Base-by-base conservation (phyloP, 2,329 filamentous ascomycete genomes). In the Sodiomyces alkalinus region DNA sequence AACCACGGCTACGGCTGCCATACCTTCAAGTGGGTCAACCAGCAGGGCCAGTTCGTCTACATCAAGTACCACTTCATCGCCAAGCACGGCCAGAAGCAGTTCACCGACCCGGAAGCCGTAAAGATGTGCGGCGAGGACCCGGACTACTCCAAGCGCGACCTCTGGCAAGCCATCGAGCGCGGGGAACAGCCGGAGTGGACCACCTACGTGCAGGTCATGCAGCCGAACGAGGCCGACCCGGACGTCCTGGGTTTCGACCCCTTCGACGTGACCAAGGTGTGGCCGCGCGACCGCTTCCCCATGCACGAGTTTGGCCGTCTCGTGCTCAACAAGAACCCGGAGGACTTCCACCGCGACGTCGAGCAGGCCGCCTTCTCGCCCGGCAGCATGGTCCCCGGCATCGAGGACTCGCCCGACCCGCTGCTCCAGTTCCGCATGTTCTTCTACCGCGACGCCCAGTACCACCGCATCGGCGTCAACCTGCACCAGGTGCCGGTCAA, bases 141-240 rank as follows among this genome's bases (percentile, higher is more conserved):
- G 0, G 62, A 64, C 36, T 65, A 58, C 43, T 57, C 53, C 12
- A 65, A 62, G 39, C 55, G 63, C 37, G 68, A 74, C 34, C 54
- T 73, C 4, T 69, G 63, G 46, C 49, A 65, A 5, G 49, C 64
- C 12, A 71, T 73, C 33, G 49, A 62, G 29, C 50, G 51, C 13
- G 62, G 63, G 22, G 57, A 72, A 18, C 54, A 56, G 35, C 58
- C 65, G 17, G 58, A 58, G 8, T 73, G 66, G 64, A 66, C 58
- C 14, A 58, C 60, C 36, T 64, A 60, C 36, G 58, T 69, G 6
- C 68, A 73, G 44, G 53, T 64, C n/a, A 56, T 73, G 38, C 56
- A 58, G 26, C 66, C 65, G 7, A 56, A 65, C 28, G 54, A 72
- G 31, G 64, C 66, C 4, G 59, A 68, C 33, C 49, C 59, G 3